Conservation (phyloP, 768 basidiomycete genomes). For the Boletus insuetus region DNA sequence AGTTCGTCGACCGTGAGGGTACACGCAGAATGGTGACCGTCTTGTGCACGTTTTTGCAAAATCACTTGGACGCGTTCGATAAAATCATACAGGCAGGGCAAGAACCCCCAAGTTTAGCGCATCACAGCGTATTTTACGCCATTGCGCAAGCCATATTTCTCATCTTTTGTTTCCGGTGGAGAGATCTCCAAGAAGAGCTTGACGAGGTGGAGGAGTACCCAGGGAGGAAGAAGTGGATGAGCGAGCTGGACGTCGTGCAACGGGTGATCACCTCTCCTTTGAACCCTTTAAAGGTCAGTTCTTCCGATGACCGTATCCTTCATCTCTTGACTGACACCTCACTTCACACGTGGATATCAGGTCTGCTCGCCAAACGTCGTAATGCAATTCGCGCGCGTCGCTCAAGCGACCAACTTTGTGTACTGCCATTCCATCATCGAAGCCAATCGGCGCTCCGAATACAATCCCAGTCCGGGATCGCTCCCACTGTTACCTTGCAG, state of each 20-base stretch:
- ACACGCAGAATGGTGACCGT: constrained; percentile 72
- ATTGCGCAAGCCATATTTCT: constrained; percentile 90
- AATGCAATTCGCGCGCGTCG: constrained; percentile 88
- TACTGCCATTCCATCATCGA: constrained; percentile 95
- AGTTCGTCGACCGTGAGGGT: constrained; percentile 74
- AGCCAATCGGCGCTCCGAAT: constrained; percentile 73
- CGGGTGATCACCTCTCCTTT: constrained; percentile 76
- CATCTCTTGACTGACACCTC: background rate
- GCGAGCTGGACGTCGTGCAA: constrained; percentile 73
- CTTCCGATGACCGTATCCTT: background rate
- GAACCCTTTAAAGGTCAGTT: constrained; percentile 72
- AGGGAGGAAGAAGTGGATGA: constrained; percentile 75
- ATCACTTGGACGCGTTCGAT: constrained; percentile 73
- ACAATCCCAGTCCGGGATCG: constrained; percentile 30
- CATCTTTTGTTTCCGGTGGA: constrained; percentile 98
- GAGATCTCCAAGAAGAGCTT: constrained; percentile 70
- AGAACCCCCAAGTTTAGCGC: constrained; percentile 32
- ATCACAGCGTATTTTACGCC: constrained; percentile 85
- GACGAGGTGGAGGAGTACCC: constrained; percentile 54
- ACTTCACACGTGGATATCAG: constrained; percentile 37
- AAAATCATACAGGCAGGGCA: constrained; percentile 41
- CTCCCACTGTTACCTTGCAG: constrained; percentile 18
- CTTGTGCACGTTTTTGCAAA: constrained; percentile 82
- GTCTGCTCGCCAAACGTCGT: constrained; percentile 90
- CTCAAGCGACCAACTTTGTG: constrained; percentile 85